Conservation (phyloP, 495 filamentous ascomycete species). For the Wilcoxina mikolae region DNA sequence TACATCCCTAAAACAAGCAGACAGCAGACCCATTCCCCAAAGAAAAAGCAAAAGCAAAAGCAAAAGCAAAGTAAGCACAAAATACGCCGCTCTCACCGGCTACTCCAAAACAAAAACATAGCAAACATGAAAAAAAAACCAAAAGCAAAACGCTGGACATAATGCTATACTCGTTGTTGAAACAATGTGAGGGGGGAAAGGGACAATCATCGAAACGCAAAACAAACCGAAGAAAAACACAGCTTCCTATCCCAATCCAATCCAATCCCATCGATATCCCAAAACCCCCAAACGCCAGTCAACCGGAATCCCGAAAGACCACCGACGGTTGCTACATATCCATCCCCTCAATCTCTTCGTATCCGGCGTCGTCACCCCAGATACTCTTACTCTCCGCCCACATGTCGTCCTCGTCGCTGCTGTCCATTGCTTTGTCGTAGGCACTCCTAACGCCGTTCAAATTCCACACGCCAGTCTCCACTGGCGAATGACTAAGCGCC, state of each 20-base stretch:
- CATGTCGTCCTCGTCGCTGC: conserved; percentile 30
- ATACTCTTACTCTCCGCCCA: conserved; percentile 33
- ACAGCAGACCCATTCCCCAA: not conserved
- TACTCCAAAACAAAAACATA: conserved; percentile 1
- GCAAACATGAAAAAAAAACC: not conserved
- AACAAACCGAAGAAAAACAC: not conserved
- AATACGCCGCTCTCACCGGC: conserved; percentile 7
- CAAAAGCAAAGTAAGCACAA: not conserved
- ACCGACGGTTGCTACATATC: not conserved
- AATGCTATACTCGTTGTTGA: not conserved
- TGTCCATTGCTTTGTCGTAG: conserved; percentile 12
- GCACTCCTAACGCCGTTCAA: conserved; percentile 10
- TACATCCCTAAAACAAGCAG: not conserved
- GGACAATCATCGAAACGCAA: not conserved
- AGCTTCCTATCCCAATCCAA: not conserved
- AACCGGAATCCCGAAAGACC: not conserved
- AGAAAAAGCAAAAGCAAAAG: not conserved
- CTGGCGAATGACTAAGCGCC: conserved; percentile 55
- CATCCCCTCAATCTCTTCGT: conserved; percentile 5
- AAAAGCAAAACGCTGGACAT: not conserved
- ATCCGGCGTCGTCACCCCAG: conserved; percentile 34
- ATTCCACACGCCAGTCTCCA: conserved; percentile 26
- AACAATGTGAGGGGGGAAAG: not conserved
- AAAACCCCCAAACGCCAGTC: not conserved
- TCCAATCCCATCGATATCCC: not conserved